A percentile compares a stretch with the other conserved stretches of the same genome.
phyloP scores from a whole-genome alignment of 1,139 yeast species.

The Yamadazyma membranifaciens region DNA sequence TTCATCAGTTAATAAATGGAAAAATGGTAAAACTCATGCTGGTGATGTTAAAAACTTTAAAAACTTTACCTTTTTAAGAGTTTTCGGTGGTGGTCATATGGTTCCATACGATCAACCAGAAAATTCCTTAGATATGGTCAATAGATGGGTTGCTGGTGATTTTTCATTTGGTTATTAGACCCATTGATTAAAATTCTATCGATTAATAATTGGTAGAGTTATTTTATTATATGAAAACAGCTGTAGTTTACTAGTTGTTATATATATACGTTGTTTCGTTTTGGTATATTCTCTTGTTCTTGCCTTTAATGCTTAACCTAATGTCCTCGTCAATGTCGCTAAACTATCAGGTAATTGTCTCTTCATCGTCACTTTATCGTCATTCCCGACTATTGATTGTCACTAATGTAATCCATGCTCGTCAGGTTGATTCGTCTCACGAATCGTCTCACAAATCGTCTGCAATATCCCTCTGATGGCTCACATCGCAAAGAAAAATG shows the following conservation, averaged over 20 bases:
- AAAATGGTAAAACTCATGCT: slow-evolving; percentile 36
- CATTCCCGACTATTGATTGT: no score
- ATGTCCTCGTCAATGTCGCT: no score
- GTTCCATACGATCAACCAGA: slow-evolving; percentile 51
- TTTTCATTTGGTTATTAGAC: slow-evolving; percentile 14
- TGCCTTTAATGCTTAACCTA: no score
- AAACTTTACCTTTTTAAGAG: slow-evolving; percentile 47
- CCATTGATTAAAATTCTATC: neutral
- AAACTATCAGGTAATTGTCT: no score
- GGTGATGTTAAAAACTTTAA: slow-evolving; percentile 48
- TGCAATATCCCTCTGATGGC: neutral
- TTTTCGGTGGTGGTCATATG: slow-evolving; percentile 51
- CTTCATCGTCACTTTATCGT: no score
- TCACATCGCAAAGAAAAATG: neutral
- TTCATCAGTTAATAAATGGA: slow-evolving; percentile 42
- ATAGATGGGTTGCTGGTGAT: slow-evolving; percentile 46
- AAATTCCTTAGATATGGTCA: slow-evolving; percentile 45
- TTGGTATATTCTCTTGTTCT: no score
- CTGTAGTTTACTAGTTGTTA: slow-evolving; percentile 4
- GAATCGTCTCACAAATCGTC: neutral
- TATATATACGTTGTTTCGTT: neutral
- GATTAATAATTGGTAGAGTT: neutral
- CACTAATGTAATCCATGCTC: no score
- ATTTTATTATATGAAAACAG: neutral
- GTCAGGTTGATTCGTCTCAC: neutral